phyloP scores from a whole-genome alignment of 306 rosid species.

The Prunus mongolica region DNA sequence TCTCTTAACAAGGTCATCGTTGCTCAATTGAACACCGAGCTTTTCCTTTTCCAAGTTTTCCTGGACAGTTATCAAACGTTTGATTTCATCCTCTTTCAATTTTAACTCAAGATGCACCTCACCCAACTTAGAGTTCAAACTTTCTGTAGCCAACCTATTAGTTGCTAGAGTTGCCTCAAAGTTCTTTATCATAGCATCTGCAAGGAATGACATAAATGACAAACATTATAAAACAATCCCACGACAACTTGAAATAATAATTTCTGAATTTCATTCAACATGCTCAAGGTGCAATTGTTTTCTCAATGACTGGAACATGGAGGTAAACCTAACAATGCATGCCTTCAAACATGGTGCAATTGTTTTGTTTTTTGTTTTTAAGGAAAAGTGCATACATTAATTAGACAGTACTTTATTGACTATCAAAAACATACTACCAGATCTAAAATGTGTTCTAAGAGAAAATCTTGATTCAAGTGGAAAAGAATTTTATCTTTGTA shows the following conservation, averaged over 20 bases:
- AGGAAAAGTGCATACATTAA: not conserved
- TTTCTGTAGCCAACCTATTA: slow-evolving; percentile 53
- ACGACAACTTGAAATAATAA: not conserved
- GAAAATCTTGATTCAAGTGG: not conserved
- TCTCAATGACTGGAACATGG: slow-evolving; percentile 2
- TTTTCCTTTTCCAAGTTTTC: slow-evolving; percentile 58
- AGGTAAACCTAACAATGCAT: not conserved
- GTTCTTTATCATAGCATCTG: slow-evolving; percentile 64
- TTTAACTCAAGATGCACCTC: slow-evolving; percentile 53
- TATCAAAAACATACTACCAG: not conserved
- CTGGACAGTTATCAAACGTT: slow-evolving; percentile 32
- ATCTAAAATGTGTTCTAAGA: not conserved
- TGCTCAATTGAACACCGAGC: slow-evolving; percentile 47
- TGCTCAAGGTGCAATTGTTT: not conserved
- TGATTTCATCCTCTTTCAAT: slow-evolving; percentile 62
- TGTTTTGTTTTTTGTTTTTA: too few species aligned
- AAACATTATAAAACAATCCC: slow-evolving; percentile 12
- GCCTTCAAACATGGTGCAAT: not conserved
- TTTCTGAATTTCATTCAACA: not conserved
- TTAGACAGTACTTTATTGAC: not conserved
- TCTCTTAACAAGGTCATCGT: slow-evolving; percentile 47
- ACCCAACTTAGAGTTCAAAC: slow-evolving; percentile 54
- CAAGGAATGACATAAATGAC: slow-evolving; percentile 10
- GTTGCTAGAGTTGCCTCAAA: slow-evolving; percentile 54
- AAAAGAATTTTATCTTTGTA: not conserved